Evolutionary conservation across 2,329 filamentous ascomycete genomes (phyloP).

Genomic region (Bipolaris zeicola): DNA sequence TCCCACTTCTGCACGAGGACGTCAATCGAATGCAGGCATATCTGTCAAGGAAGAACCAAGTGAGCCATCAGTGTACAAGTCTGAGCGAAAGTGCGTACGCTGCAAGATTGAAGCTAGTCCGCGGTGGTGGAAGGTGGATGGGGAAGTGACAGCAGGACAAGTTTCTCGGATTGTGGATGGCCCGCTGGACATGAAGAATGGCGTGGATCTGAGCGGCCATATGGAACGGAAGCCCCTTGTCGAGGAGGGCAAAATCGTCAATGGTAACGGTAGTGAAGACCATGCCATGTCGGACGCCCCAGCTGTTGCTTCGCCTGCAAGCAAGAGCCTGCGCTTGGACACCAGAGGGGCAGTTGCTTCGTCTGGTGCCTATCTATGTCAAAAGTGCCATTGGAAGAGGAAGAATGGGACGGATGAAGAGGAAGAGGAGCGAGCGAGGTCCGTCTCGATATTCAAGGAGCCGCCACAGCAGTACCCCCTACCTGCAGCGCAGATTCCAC

Average conservation of each 20-base stretch:
- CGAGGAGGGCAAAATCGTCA: conserved; percentile 27
- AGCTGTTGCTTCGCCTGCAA: conserved; percentile 24
- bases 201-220: conserved; percentile 21
- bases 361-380: conserved; percentile 48
- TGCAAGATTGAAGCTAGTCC: conserved; percentile 71
- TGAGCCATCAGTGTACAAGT: conserved; percentile 35
- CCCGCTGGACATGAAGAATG: conserved; percentile 27
- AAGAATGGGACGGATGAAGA: conserved; percentile 44
- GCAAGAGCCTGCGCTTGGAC: conserved; percentile 27
- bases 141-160: conserved; percentile 14
- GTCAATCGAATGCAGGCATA: conserved; percentile 44
- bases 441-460: conserved; percentile 36
- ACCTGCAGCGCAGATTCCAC: conserved; percentile 39
- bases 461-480: conserved; percentile 42
- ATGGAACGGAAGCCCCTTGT: conserved; percentile 21
- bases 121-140: conserved; percentile 56
- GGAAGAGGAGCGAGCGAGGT: conserved; percentile 37
- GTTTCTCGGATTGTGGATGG: conserved; percentile 28
- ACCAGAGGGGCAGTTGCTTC: conserved; percentile 25
- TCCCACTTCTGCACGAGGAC: conserved; percentile 42
- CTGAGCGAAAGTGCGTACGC: conserved; percentile 50
- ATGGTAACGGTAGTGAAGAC: conserved; percentile 32
- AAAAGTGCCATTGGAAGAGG: conserved; percentile 57
- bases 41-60: conserved; percentile 46
- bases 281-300: conserved; percentile 40